Percentiles rank a stretch among this genome's conserved stretches.
phyloP scores from a whole-genome alignment of 257 asterid species.

The Solanum tarijense region DNA sequence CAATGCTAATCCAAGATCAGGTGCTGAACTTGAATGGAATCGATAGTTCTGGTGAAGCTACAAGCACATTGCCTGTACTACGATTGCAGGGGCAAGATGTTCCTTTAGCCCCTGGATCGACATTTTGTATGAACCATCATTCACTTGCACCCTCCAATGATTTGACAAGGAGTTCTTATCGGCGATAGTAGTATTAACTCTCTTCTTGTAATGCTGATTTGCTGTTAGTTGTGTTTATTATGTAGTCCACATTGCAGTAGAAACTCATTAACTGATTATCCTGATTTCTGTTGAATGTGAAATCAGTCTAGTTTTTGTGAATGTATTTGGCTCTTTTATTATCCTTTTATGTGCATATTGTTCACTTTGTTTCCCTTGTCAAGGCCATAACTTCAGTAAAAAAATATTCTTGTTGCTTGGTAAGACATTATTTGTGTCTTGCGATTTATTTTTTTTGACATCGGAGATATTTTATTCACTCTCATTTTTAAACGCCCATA shows the following conservation, averaged over 20 bases:
- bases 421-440: too few relatives aligned
- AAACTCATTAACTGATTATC: background rate
- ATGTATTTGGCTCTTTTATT: background rate
- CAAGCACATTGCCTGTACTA: background rate
- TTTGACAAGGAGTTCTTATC: background rate
- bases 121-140: background rate
- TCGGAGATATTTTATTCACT: too few relatives aligned
- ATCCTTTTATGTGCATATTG: background rate
- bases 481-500: too few relatives aligned
- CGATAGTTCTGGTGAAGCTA: conserved; percentile 22
- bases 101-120: background rate
- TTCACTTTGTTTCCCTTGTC: background rate
- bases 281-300: background rate
- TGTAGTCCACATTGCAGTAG: background rate
- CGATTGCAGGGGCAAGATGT: background rate
- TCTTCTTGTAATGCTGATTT: background rate
- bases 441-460: too few relatives aligned
- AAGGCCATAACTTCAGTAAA: background rate
- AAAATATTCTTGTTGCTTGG: too few relatives aligned
- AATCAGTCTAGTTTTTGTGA: background rate
- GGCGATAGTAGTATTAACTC: background rate
- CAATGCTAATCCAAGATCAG: conserved; percentile 45
- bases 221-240: background rate
- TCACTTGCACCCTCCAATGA: background rate
- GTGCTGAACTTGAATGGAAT: conserved; percentile 74